Evolutionary conservation across 345 rosid genomes (phyloP), one percentile per base, ranked within the genome.

Genomic region (Anacardium occidentale): DNA sequence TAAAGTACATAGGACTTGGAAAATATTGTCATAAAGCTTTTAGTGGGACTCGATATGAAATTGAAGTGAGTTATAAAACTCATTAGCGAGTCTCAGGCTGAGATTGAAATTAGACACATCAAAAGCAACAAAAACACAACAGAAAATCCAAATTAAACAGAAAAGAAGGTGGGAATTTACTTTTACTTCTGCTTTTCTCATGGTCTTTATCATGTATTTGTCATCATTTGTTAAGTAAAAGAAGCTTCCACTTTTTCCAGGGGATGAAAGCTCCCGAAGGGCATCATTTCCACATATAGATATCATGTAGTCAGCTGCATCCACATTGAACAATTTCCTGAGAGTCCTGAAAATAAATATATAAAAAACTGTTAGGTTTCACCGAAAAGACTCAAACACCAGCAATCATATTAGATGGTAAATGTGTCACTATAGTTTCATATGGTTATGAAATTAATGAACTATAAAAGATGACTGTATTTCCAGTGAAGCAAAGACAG

Each of bases 211-310:
- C 99, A 95, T 95, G 87, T 95, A 95, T 8, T 89, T 85, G 62
- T 96, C 97, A 76, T 96, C 99, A 59, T 89, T 83, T 32, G 98
- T 96, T 62, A 96, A 74, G 83, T 93, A 96, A 82, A 96, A 96
- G 72, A 93, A 96, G 72, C 97, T 91, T 73, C 98, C 98, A 79
- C 99, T 96, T 83, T 96, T 96, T 42, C 99, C 98, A 5, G 99
- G 98, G 50, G 98, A 96, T 40, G 98, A 93, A 58, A 96, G 93
- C 85, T 96, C 99, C 66, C 99, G 86, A 67, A 96, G 96, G 1
- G 97, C 99, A 66, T 93, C 96, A 59, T 93, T 86, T 40, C 98
- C 98, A 71, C 99, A 96, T 63, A 96, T 87, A 6, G 97, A 96
- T 61, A 96, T 24, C 99, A 96, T 93, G 80, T 96, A 96, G 83